Base-by-base conservation (phyloP, 2,329 filamentous ascomycete genomes). In the Penicillium palitans region DNA sequence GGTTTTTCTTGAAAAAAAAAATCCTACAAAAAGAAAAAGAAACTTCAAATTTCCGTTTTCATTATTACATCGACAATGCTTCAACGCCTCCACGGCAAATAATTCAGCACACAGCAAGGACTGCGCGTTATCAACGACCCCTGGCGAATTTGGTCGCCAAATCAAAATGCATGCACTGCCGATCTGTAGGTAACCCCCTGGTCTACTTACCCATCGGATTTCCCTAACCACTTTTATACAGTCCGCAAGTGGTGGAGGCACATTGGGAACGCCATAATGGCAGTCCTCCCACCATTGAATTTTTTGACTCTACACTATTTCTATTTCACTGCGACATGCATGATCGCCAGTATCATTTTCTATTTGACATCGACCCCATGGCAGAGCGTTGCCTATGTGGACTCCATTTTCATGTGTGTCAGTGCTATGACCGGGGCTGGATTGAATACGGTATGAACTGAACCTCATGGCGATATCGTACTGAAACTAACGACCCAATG, bases 361-460 rank as follows among this genome's bases (percentile, higher is more conserved):
- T 90, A 73, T 61, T 60, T 78, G 9, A 78, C 81, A 0, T 84
- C 84, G 0, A 78, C 78, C 2, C 82, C 84, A 0, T 68, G 73
- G 19, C 71, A 75, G 52, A 83, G 78, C 61, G 78, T 90, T 50
- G 73, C 75, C 46, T 90, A 87, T 71, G 80, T 81, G 39, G 87
- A 90, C 68, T 81, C 84, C n/a, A 72, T 90, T 17, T 90, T 90
- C 69, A 73, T 90, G 52, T 82, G 83, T 51, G 79, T 87, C 41
- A 88, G 84, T 55, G 86, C 87, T 44, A 87, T 90, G 77, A 89
- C 86, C 7, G 80, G 85, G 53, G 83, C 87, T 7, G 88, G 88
- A 0, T 76, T 90, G 57, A 90, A 89, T 66, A 88, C 87, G 1
- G 82, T 75, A 72, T 19, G 65, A 51, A 37, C 50, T 44, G 17